Evolutionary conservation across 768 basidiomycete genomes (phyloP).

Genomic region (Macrocybe gigantea): DNA sequence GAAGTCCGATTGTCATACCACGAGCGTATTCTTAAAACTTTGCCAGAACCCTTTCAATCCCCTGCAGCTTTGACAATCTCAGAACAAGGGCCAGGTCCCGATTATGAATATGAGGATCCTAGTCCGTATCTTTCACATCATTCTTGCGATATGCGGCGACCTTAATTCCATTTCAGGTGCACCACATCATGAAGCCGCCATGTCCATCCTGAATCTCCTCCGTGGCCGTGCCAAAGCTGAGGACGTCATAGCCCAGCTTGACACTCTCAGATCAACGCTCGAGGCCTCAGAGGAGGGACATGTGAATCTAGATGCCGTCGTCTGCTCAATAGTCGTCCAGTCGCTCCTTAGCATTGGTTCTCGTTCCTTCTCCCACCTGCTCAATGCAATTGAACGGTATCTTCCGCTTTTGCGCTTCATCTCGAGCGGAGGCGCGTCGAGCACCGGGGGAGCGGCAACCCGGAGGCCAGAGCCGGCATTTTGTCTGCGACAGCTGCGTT

Average conservation of each 20-base stretch:
- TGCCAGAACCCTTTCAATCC: slow-evolving; percentile 77
- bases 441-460: slow-evolving; percentile 30
- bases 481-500: slow-evolving; percentile 67
- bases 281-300: slow-evolving; percentile 54
- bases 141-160: not conserved
- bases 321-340: slow-evolving; percentile 79
- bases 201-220: slow-evolving; percentile 71
- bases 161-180: slow-evolving; percentile 42
- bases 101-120: slow-evolving; percentile 80
- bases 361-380: slow-evolving; percentile 94
- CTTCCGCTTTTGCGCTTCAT: slow-evolving; percentile 68
- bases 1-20: slow-evolving; percentile 91
- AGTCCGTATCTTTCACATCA: slow-evolving; percentile 32
- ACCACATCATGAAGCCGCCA: slow-evolving; percentile 75
- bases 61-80: slow-evolving; percentile 59
- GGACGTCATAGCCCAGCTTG: slow-evolving; percentile 72
- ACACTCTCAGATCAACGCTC: slow-evolving; percentile 60
- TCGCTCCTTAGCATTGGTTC: slow-evolving; percentile 88
- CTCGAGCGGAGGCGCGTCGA: slow-evolving; percentile 40
- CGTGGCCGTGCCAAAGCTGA: slow-evolving; percentile 77
- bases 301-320: slow-evolving; percentile 55
- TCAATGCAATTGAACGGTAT: slow-evolving; percentile 96
- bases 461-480: slow-evolving; percentile 64
- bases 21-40: slow-evolving; percentile 84
- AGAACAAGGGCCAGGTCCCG: slow-evolving; percentile 69